Conservation (phyloP, 2,329 filamentous ascomycete genomes). For the Fusarium sp. region DNA sequence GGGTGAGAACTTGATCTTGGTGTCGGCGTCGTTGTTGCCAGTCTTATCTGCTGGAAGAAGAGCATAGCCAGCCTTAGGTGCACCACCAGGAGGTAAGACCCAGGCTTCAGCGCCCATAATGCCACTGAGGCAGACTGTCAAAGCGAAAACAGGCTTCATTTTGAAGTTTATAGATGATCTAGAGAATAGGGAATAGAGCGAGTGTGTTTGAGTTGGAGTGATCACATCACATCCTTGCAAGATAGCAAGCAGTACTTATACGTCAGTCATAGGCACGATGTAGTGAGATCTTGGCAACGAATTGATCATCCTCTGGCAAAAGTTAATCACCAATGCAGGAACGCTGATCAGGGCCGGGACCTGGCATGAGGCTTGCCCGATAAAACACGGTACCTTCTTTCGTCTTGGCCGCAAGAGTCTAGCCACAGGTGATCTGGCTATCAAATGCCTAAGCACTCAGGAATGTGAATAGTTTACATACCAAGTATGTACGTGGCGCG, state of each 20-base stretch:
- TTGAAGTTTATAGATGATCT: background rate
- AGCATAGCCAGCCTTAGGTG: constrained; percentile 11
- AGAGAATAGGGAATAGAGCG: background rate
- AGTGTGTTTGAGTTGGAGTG: background rate
- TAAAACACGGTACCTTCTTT: background rate
- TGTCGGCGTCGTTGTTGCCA: background rate
- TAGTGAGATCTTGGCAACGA: background rate
- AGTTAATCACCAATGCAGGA: background rate
- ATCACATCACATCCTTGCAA: rapidly evolving
- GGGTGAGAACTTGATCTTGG: background rate
- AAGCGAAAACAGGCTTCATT: constrained; percentile 7
- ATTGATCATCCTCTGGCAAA: background rate
- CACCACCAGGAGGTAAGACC: background rate
- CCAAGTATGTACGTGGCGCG: constrained; percentile 12
- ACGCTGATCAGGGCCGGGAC: constrained; percentile 12
- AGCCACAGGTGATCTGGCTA: background rate
- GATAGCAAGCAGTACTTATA: constrained; percentile 6
- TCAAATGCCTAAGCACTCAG: background rate
- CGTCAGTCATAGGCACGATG: too few relatives aligned
- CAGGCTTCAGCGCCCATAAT: constrained; percentile 4
- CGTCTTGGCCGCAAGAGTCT: constrained; percentile 11
- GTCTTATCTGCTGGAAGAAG: background rate
- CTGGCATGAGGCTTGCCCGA: background rate
- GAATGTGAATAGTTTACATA: background rate
- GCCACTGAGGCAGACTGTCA: background rate